Evolutionary conservation across 495 filamentous ascomycete species (phyloP).

Genomic region (Cercophora samala): DNA sequence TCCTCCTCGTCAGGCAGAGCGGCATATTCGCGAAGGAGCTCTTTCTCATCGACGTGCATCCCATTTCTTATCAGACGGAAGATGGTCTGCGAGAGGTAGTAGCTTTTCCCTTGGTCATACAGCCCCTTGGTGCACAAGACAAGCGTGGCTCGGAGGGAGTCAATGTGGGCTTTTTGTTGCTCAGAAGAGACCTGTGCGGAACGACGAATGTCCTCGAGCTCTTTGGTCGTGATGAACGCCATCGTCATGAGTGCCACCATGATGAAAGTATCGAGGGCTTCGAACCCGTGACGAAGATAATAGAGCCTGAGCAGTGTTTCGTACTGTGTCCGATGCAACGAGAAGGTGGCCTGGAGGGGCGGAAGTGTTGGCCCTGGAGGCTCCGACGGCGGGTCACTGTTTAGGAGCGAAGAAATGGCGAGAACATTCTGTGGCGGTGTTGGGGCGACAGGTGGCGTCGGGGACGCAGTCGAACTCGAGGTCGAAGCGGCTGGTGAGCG

Average conservation of each 20-base stretch:
- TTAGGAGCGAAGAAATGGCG: conserved; percentile 2
- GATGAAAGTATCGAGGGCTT: conserved; percentile 32
- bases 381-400: background rate
- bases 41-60: conserved; percentile 4
- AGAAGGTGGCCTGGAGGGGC: conserved; percentile 9
- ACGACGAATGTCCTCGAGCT: conserved; percentile 13
- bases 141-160: conserved; percentile 31
- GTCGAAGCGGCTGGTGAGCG: conserved; percentile 15
- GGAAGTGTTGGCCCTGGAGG: conserved; percentile 3
- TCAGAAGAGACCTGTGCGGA: background rate
- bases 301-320: conserved; percentile 40
- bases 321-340: conserved; percentile 26
- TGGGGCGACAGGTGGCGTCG: background rate
- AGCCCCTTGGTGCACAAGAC: conserved; percentile 38
- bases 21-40: conserved; percentile 1
- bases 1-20: background rate
- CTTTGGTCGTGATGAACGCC: conserved; percentile 28
- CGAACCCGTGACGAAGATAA: conserved; percentile 41
- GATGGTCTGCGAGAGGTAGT: conserved; percentile 29
- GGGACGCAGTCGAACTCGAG: background rate
- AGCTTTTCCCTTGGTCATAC: conserved; percentile 34
- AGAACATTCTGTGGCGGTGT: background rate
- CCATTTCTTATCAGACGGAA: conserved; percentile 9
- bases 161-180: conserved; percentile 6
- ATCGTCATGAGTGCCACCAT: conserved; percentile 32